Evolutionary conservation across 2,329 filamentous ascomycete species (phyloP), one percentile per base, ranked within the genome.

Genomic region (Penicillium olsonii): DNA sequence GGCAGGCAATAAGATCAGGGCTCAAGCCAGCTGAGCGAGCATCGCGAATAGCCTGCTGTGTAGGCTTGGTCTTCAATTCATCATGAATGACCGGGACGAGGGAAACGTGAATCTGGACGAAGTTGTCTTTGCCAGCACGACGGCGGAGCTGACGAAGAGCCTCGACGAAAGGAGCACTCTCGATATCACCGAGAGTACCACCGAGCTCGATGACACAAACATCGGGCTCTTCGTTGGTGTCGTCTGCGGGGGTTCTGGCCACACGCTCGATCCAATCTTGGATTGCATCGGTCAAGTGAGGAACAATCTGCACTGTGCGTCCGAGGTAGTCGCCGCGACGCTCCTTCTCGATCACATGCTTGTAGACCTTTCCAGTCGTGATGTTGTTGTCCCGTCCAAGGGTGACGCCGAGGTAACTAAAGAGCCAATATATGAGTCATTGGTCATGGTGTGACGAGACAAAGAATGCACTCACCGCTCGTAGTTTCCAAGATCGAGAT

Each of bases 31-130:
- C 87, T 66, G 88, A 92, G 56, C 92, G 86, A 56, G 92, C 85
- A 61, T 88, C 84, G 66, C 86, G 87, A 63, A 96, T 90, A 31
- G 92, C 90, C 63, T 90, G 84, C 71, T 97, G 92, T 0, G 92
- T 97, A 0, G 92, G 92, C 76, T 97, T 97, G 9, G 91, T 97
- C 82, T 97, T 97, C 73, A 95, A 84, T 77, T 97, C 86, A 29
- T 83, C 81, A 18, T 60, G 60, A 34, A 86, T 82, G 31, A 92
- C 81, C 1, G 92, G 92, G 29, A 97, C 86, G 61, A 92, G 52
- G 66, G 74, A 53, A 55, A 96, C 92, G 71, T 90, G 86, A 60
- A 96, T 95, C 68, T 90, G 87, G 67, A 92, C 75, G 69, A 96
- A 95, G 74, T 95, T 92, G 67, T 84, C 81, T 65, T 83, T 84